A percentile compares a stretch with the other conserved stretches of the same genome.
Conservation (phyloP, 352 stramenopile genomes). For the Phytophthora chlamydospora region DNA sequence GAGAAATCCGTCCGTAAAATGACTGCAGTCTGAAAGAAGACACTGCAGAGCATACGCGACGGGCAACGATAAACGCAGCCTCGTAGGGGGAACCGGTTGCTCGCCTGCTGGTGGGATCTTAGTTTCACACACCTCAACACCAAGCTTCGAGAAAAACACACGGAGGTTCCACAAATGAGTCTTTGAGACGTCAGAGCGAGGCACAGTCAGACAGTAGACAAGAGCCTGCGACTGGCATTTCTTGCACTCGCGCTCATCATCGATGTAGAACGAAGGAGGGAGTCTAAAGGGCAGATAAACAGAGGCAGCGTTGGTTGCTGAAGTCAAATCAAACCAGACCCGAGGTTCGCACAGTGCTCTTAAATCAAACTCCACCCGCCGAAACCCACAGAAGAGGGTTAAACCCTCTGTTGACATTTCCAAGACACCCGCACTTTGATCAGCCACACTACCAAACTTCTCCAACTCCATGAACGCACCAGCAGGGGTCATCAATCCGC, state of each 20-base stretch:
- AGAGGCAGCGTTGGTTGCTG: conserved; percentile 14
- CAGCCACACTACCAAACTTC: conserved; percentile 11
- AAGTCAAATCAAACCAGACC: conserved; percentile 57
- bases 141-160: conserved; percentile 52
- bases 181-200: conserved; percentile 18
- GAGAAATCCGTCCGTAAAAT: conserved; percentile 54
- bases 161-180: conserved; percentile 50
- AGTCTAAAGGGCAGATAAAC: conserved; percentile 46
- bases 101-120: conserved; percentile 30
- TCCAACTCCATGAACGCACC: conserved; percentile 42
- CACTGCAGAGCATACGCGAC: conserved; percentile 62
- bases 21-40: conserved; percentile 50
- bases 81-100: not conserved
- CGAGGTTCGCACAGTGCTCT: conserved; percentile 44
- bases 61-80: conserved; percentile 24
- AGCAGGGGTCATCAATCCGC: conserved; percentile 41
- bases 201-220: conserved; percentile 41
- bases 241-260: conserved; percentile 37
- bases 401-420: conserved; percentile 28
- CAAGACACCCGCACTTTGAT: conserved; percentile 9
- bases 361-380: conserved; percentile 49
- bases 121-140: conserved; percentile 55
- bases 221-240: conserved; percentile 45
- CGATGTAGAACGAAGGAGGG: conserved; percentile 46
- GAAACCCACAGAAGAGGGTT: conserved; percentile 22